Conservation (phyloP, 2,329 filamentous ascomycete species). For the Aspergillus flavus region DNA sequence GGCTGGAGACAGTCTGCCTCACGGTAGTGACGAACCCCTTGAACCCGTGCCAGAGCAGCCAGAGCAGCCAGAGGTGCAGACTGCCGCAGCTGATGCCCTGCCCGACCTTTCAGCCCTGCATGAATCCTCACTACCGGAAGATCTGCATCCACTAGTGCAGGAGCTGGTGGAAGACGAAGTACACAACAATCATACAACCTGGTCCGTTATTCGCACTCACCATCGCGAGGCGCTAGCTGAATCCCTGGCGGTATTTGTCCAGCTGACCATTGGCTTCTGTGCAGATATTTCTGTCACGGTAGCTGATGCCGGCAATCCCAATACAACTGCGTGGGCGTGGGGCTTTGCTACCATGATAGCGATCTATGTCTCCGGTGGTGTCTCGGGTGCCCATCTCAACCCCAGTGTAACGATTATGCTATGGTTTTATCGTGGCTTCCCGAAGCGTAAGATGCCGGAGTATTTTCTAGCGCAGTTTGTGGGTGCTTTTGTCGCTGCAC, state of each 20-base stretch:
- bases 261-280: conserved; percentile 53
- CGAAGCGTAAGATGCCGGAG: conserved; percentile 52
- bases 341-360: conserved; percentile 58
- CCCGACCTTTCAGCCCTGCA: conserved; percentile 26
- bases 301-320: conserved; percentile 44
- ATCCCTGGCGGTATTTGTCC: conserved; percentile 49
- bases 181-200: conserved; percentile 52
- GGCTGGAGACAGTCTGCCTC: neutral
- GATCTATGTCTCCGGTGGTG: conserved; percentile 52
- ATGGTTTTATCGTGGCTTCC: conserved; percentile 56
- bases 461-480: conserved; percentile 58
- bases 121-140: conserved; percentile 41
- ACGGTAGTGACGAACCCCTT: neutral
- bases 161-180: conserved; percentile 50
- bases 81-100: neutral
- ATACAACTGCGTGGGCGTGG: conserved; percentile 53
- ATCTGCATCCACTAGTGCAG: conserved; percentile 49
- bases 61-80: neutral
- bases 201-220: conserved; percentile 54
- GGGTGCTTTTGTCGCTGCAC: conserved; percentile 53
- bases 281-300: conserved; percentile 51
- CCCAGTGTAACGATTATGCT: conserved; percentile 49
- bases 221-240: conserved; percentile 59
- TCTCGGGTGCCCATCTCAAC: conserved; percentile 52
- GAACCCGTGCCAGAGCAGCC: neutral